Evolutionary conservation across 192 early-diverging fungal genomes (phyloP), one percentile per base, ranked within the genome.

Genomic region (Funneliformis geosporum): DNA sequence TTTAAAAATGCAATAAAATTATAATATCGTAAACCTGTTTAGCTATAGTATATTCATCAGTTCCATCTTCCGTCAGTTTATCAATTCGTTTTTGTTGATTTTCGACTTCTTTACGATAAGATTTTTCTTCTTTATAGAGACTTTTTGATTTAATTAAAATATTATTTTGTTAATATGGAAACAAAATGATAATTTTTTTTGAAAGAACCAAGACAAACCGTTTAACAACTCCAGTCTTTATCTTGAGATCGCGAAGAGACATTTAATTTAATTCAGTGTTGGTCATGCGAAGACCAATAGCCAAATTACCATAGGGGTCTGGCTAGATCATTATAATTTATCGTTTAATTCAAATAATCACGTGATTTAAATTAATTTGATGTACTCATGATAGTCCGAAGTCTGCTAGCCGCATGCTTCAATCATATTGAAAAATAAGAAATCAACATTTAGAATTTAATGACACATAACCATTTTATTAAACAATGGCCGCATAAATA

Each of bases 1-100:
- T 8, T 16, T 40, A 33, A 50, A 50, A 5, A 73, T 25, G 12
- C 6, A 16, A 21, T 72, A 50, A 55, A 16, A 59, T 27, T 28
- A 7, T 59, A 23, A 60, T 16, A 16, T 27, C 50, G 27, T 39
- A 21, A 88, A 89, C 89, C 86, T 92, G 90, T 80, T 92, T 90
- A 76, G 85, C 82, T 77, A 92, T 83, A 71, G 89, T 87, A 44
- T 85, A 81, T 42, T 88, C 83, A 75, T 92, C 89, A 27, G 88
- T 88, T 60, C 83, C 85, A 8, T 84, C 82, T 25, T 76, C 86
- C 33, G 84, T 77, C 47, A 92, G 73, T 39, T 83, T 90, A 39
- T 88, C 87, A 44, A 92, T 89, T 28, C 86, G 85, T 46, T 81
- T 75, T 73, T 88, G 81, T 72, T 92, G 91, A 14, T 72, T 61